Evolutionary conservation across 1,284 basidiomycete genomes (phyloP), one percentile per base, ranked within the genome.

Genomic region (Inonotus hispidus): DNA sequence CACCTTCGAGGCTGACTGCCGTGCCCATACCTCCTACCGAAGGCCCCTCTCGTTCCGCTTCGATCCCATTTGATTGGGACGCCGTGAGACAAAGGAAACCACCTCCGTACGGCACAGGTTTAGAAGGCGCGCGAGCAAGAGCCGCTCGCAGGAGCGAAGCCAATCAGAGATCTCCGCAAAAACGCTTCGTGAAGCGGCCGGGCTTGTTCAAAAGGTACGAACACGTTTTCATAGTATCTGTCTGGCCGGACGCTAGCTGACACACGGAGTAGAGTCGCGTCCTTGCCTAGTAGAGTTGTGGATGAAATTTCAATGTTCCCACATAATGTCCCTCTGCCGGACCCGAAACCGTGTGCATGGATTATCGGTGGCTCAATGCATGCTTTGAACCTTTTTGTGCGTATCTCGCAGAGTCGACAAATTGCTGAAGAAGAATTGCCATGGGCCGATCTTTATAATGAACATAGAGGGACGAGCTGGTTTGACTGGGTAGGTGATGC

Each of bases 61-160:
- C 85, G 11, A 72, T 79, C 10, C 86, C 88, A 0, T 91, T 92
- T 68, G 90, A 92, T 74, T 92, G 90, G 90, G 86, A 88, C 45
- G 90, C 90, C 0, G 90, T 83, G 8, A 77, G 84, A 21, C 78
- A 81, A 1, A 77, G 79, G 57, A 78, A 79, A 63, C 83, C 87
- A 5, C 82, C 88, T 16, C 90, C 89, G 1, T 92, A 87, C 74
- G 77, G 75, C 4, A 83, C 82, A 0, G 87, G 87, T 4, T 64
- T 77, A 2, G 77, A 77, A 56, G 73, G 64, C 55, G 83, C 77
- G 68, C 73, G 73, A 52, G 72, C 71, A 63, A 66, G 50, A 39
- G 62, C 59, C 35, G 64, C 71, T 52, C 75, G 82, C 56, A 79
- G 77, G 68, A 82, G 78, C 65, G 71, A 75, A 53, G 71, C 70